Evolutionary conservation across 495 filamentous ascomycete species (phyloP).

Genomic region (Xylaria acuta): DNA sequence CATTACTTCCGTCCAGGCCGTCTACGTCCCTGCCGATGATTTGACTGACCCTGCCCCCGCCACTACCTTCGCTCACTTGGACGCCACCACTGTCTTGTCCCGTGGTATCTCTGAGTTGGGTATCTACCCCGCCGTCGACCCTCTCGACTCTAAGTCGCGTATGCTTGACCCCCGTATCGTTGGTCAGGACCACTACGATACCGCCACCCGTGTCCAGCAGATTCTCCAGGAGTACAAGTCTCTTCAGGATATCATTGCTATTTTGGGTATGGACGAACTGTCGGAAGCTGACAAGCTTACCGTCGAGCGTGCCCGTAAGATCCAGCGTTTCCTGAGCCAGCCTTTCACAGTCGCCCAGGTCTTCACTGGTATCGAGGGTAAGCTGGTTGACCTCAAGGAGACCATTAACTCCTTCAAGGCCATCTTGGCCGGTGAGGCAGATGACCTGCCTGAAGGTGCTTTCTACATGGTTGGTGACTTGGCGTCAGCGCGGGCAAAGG

Average conservation of each 20-base stretch:
- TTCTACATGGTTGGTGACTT: constrained; percentile 99
- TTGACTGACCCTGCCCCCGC: constrained; percentile 99
- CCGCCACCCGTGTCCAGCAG: constrained; percentile 92
- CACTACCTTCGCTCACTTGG: constrained; percentile 99
- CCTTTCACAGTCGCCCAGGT: constrained; percentile 99
- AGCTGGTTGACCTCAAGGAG: constrained; percentile 96
- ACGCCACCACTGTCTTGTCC: constrained; percentile 99
- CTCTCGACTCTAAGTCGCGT: constrained; percentile 98
- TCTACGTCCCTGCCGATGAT: constrained; percentile 99
- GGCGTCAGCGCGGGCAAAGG: constrained; percentile 91
- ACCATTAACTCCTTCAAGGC: constrained; percentile 97
- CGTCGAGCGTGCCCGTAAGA: constrained; percentile 99
- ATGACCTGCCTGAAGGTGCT: constrained; percentile 93
- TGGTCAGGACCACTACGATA: constrained; percentile 96
- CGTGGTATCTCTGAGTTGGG: constrained; percentile 99
- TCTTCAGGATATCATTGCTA: constrained; percentile 99
- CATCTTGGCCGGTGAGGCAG: constrained; percentile 93
- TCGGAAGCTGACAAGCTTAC: constrained; percentile 99
- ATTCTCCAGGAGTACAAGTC: constrained; percentile 99
- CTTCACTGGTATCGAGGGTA: constrained; percentile 98
- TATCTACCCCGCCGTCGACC: constrained; percentile 99
- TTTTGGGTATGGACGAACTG: constrained; percentile 99
- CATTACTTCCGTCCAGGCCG: constrained; percentile 99
- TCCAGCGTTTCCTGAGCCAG: constrained; percentile 99
- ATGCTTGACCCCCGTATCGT: constrained; percentile 99